These are phyloP conservation scores for Przewalskia tangutica DNA, from an alignment of 257 asterid species.

Conservation along the genomic window DNA sequence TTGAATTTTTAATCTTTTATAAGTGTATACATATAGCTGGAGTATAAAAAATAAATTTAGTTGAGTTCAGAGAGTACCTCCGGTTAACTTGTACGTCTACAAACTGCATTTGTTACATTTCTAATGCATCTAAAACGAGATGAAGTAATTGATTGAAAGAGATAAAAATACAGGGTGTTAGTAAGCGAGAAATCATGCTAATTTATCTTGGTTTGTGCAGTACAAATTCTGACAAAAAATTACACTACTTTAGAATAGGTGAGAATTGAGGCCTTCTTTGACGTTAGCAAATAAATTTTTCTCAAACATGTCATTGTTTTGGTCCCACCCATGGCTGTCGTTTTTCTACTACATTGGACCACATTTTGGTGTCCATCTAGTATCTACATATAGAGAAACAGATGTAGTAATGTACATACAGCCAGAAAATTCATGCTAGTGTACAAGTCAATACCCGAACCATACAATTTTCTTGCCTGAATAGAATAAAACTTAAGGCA, in stretches of 20 bases:
- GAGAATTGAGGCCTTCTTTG: neutral
- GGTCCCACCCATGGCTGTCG: neutral
- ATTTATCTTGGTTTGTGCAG: neutral
- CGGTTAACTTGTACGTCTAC: no score
- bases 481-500: neutral
- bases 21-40: no score
- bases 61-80: no score
- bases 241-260: neutral
- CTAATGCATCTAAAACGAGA: no score
- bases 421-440: neutral
- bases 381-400: neutral
- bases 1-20: no score
- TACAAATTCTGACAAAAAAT: neutral
- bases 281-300: neutral
- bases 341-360: neutral
- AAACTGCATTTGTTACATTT: no score
- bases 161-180: no score
- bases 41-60: no score
- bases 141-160: no score
- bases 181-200: no score
- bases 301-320: neutral
- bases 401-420: neutral
- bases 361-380: neutral
- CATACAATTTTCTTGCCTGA: conserved; percentile 30
- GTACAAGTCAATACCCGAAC: conserved; percentile 99